phyloP scores from a whole-genome alignment of 2,329 filamentous ascomycete genomes.

The Aureobasidium sp. region DNA sequence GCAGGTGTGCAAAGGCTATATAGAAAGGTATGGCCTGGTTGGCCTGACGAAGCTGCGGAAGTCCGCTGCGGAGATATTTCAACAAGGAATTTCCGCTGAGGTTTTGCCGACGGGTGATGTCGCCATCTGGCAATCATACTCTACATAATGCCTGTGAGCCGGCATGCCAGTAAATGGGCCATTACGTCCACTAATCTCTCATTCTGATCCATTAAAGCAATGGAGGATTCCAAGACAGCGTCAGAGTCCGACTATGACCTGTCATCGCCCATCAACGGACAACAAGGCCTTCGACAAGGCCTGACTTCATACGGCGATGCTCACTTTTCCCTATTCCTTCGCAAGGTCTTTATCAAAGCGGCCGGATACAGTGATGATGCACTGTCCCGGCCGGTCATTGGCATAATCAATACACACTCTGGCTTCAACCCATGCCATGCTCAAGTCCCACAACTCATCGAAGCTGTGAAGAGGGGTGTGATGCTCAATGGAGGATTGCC shows the following conservation, averaged over 20 bases:
- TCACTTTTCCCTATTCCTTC: constrained; percentile 67
- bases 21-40: too few species aligned
- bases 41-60: too few species aligned
- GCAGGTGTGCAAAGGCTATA: too few species aligned
- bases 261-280: constrained; percentile 43
- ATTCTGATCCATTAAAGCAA: too few species aligned
- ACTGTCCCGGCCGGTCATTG: constrained; percentile 63
- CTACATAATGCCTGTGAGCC: too few species aligned
- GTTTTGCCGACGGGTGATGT: too few species aligned
- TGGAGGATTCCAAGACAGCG: too few species aligned
- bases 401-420: constrained; percentile 67
- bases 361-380: constrained; percentile 67
- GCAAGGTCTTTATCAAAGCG: constrained; percentile 72
- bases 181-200: too few species aligned
- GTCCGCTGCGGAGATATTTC: too few species aligned
- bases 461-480: constrained; percentile 62
- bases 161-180: too few species aligned
- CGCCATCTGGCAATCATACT: too few species aligned
- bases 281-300: constrained; percentile 54
- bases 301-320: constrained; percentile 65
- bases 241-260: constrained; percentile 64
- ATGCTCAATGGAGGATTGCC: constrained; percentile 61
- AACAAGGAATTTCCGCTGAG: too few species aligned
- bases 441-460: constrained; percentile 64
- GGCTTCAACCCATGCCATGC: constrained; percentile 70